These are phyloP conservation scores for Ajuga chamaepitys DNA, from an alignment of 257 asterid species.

Conservation along the genomic window DNA sequence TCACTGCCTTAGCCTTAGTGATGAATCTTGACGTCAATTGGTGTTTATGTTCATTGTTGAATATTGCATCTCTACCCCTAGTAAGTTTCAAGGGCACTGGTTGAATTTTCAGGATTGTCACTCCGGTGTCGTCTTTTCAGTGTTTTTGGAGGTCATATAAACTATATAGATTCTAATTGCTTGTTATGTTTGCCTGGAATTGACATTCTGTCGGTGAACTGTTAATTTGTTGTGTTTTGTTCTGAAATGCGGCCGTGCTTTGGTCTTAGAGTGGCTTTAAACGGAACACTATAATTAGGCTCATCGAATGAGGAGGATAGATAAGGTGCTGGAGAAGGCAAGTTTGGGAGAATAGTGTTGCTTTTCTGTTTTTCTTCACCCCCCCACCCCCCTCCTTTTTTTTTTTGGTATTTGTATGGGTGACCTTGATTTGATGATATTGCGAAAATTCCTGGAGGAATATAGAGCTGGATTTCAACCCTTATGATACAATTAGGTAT, in stretches of 20 bases:
- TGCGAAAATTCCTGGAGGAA: slow-evolving; percentile 25
- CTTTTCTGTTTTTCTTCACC: too few species aligned
- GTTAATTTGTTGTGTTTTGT: neutral
- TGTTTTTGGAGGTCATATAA: neutral
- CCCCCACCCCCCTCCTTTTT: too few species aligned
- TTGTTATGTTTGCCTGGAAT: neutral
- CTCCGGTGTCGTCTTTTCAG: neutral
- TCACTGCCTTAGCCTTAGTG: neutral
- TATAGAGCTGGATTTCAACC: slow-evolving; percentile 19
- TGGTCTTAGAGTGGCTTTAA: neutral
- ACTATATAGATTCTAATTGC: neutral
- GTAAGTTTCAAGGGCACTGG: neutral
- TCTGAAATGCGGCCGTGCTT: neutral
- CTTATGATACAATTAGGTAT: slow-evolving; percentile 28
- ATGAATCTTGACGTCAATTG: neutral
- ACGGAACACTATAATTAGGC: neutral
- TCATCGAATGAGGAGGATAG: slow-evolving; percentile 5
- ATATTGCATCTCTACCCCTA: neutral
- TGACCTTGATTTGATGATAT: slow-evolving; percentile 19
- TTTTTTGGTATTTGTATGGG: too few species aligned
- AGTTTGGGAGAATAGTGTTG: slow-evolving; percentile 9
- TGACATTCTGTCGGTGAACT: neutral
- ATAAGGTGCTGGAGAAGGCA: slow-evolving; percentile 8
- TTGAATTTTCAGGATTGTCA: slow-evolving; percentile 1
- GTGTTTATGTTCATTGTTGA: neutral